Conservation (phyloP, 2,329 filamentous ascomycete genomes). For the Podosphaera xanthii region DNA sequence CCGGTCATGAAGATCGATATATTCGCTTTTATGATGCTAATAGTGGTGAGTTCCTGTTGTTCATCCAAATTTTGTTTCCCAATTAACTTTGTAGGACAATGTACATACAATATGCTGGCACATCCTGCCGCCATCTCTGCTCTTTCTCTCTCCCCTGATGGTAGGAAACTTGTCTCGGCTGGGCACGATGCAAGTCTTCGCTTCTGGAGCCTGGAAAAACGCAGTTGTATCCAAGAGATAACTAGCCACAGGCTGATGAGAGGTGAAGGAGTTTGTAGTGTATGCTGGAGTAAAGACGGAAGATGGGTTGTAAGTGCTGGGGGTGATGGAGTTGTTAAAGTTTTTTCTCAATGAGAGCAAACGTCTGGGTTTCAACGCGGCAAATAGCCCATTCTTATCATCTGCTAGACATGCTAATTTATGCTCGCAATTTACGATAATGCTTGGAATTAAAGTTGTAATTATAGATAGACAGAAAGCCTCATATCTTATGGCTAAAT, state of each 20-base stretch:
- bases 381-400: no score
- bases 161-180: slow-evolving; percentile 80
- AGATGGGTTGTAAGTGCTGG: slow-evolving; percentile 86
- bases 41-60: slow-evolving; percentile 47
- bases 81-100: slow-evolving; percentile 51
- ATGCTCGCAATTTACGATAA: no score
- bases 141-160: slow-evolving; percentile 77
- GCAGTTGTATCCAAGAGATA: slow-evolving; percentile 85
- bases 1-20: slow-evolving; percentile 87
- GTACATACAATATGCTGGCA: slow-evolving; percentile 95
- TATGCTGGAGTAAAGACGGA: slow-evolving; percentile 90
- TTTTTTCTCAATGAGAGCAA: slow-evolving; percentile 30
- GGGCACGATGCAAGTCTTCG: slow-evolving; percentile 88
- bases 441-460: no score
- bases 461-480: no score
- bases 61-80: not conserved
- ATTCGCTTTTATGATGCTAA: slow-evolving; percentile 97
- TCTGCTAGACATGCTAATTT: no score
- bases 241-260: slow-evolving; percentile 85
- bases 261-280: slow-evolving; percentile 81
- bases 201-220: slow-evolving; percentile 94
- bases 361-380: no score
- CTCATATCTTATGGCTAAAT: no score
- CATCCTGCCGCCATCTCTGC: slow-evolving; percentile 85
- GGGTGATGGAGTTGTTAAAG: slow-evolving; percentile 88